Conservation (phyloP, 108 stramenopile genomes). For the Nitzschia sp. region DNA sequence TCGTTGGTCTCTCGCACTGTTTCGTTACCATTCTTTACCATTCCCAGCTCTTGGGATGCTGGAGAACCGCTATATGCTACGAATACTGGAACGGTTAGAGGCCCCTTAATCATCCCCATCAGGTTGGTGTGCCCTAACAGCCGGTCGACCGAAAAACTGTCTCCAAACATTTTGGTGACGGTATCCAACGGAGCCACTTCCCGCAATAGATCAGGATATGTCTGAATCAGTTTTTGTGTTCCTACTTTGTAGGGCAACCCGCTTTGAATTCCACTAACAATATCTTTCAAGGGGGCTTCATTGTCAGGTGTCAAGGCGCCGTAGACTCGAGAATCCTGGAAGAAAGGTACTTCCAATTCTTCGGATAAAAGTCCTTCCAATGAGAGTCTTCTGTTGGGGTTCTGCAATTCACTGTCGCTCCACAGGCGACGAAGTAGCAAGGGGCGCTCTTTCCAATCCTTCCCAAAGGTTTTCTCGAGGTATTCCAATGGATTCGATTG, state of each 20-base stretch:
- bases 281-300: constrained; percentile 24
- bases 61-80: constrained; percentile 36
- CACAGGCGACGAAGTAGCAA: constrained; percentile 40
- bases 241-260: constrained; percentile 71
- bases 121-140: constrained; percentile 22
- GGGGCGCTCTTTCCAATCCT: constrained; percentile 46
- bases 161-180: constrained; percentile 66
- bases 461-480: constrained; percentile 35
- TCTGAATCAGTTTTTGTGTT: constrained; percentile 61
- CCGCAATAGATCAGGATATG: constrained; percentile 50
- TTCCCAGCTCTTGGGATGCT: not conserved
- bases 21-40: not conserved
- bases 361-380: constrained; percentile 51
- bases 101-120: constrained; percentile 39
- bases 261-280: constrained; percentile 29
- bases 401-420: constrained; percentile 16
- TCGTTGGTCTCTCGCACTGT: not conserved
- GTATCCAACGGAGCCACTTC: constrained; percentile 49
- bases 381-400: constrained; percentile 43
- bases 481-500: not conserved
- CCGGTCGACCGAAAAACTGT: constrained; percentile 50
- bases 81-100: constrained; percentile 72
- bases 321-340: constrained; percentile 49
- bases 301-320: constrained; percentile 60
- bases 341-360: constrained; percentile 60